phyloP scores from a whole-genome alignment of 2,329 filamentous ascomycete species.

The Penicillium glabrum region DNA sequence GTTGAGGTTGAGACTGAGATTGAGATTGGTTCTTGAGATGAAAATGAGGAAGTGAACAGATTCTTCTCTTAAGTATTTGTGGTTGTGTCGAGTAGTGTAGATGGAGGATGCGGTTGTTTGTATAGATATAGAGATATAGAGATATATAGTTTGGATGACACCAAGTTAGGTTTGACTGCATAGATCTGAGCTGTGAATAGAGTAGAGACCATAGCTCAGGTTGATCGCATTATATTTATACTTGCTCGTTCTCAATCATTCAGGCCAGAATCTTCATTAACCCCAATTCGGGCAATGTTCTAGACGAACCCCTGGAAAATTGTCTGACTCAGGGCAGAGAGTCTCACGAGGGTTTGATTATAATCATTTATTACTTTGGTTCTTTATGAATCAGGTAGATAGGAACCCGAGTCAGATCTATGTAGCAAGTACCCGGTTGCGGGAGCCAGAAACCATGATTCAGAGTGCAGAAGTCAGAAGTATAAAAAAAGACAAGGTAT shows the following conservation, averaged over 20 bases:
- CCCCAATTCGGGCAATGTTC: conserved; percentile 8
- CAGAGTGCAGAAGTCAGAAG: not conserved
- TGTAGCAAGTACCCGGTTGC: not conserved
- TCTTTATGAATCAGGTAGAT: not conserved
- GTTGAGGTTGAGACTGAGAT: conserved; percentile 5
- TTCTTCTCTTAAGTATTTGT: too few relatives aligned
- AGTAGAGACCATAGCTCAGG: not conserved
- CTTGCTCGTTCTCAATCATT: conserved; percentile 5
- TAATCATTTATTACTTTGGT: not conserved
- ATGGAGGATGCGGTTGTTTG: not conserved
- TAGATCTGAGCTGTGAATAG: not conserved
- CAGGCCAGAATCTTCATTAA: conserved; percentile 5
- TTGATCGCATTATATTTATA: not conserved
- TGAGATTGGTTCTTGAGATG: not conserved
- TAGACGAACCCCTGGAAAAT: conserved; percentile 2
- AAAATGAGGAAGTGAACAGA: too few relatives aligned
- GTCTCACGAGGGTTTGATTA: not conserved
- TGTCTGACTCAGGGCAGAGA: conserved; percentile 16
- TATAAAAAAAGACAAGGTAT: not conserved
- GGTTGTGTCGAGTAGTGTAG: not conserved
- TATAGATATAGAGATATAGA: not conserved
- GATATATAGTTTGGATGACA: not conserved
- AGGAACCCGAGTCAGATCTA: not conserved
- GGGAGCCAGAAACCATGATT: not conserved
- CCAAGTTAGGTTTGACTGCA: not conserved